phyloP scores from a whole-genome alignment of 2,329 filamentous ascomycete genomes.

The Ilyonectria robusta region DNA sequence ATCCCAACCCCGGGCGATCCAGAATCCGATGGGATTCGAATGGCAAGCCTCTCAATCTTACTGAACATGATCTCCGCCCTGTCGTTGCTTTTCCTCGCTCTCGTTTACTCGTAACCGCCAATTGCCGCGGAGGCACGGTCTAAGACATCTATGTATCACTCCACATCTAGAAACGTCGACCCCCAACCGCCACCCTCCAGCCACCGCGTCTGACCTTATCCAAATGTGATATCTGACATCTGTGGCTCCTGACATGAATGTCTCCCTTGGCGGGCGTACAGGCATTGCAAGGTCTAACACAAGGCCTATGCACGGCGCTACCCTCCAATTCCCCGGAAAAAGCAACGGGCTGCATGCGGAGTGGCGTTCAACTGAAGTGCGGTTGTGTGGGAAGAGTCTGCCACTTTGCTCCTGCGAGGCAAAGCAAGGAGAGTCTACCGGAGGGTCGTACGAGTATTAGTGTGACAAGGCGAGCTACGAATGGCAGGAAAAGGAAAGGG shows the following conservation, averaged over 20 bases:
- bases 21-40: constrained; percentile 16
- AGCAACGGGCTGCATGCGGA: constrained; percentile 20
- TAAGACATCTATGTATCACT: constrained; percentile 9
- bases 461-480: constrained; percentile 1
- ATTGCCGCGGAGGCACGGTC: constrained; percentile 4
- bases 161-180: constrained; percentile 8
- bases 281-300: constrained; percentile 22
- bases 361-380: constrained; percentile 17
- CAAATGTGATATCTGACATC: constrained; percentile 49
- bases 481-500: constrained; percentile 4
- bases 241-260: constrained; percentile 33
- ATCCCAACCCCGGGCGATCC: constrained; percentile 12
- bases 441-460: constrained; percentile 16
- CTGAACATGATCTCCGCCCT: constrained; percentile 2
- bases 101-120: neutral
- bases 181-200: constrained; percentile 22
- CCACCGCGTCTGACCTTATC: constrained; percentile 4
- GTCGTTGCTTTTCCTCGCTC: constrained; percentile 12
- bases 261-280: constrained; percentile 12
- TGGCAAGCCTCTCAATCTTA: constrained; percentile 12
- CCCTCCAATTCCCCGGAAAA: constrained; percentile 20
- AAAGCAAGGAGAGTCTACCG: constrained; percentile 19
- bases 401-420: constrained; percentile 9
- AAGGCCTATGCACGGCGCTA: constrained; percentile 13
- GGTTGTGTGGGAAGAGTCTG: neutral